Evolutionary conservation across 2,329 filamentous ascomycete species (phyloP).

Genomic region (Fusarium vanettenii): DNA sequence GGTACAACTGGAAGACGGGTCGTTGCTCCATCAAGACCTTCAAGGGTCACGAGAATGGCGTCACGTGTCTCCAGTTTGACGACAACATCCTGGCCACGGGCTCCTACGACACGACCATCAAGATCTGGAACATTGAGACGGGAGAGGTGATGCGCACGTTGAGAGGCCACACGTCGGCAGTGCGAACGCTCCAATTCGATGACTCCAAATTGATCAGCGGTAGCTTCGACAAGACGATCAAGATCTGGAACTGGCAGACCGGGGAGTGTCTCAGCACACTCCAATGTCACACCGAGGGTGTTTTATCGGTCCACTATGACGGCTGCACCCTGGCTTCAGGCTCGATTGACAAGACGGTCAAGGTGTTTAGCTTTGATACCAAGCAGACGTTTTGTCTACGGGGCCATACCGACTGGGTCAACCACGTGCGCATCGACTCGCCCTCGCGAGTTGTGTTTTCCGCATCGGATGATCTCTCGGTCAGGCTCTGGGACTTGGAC

Average conservation of each 20-base stretch:
- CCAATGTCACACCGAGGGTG: conserved; percentile 80
- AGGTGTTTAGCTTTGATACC: conserved; percentile 91
- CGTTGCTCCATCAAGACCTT: conserved; percentile 87
- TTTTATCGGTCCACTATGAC: conserved; percentile 90
- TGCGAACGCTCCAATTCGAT: conserved; percentile 92
- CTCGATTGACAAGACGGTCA: conserved; percentile 88
- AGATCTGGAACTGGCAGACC: conserved; percentile 97
- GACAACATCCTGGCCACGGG: conserved; percentile 93
- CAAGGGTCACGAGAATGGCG: conserved; percentile 85
- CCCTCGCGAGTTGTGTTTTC: conserved; percentile 88
- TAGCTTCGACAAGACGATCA: conserved; percentile 86
- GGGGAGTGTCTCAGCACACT: conserved; percentile 88
- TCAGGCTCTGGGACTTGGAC: conserved; percentile 94
- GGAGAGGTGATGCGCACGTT: conserved; percentile 89
- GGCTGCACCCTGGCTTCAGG: conserved; percentile 87
- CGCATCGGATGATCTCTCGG: conserved; percentile 91
- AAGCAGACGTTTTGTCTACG: conserved; percentile 83
- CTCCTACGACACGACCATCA: conserved; percentile 94
- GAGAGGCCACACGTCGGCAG: conserved; percentile 82
- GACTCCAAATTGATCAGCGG: conserved; percentile 92
- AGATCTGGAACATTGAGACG: conserved; percentile 94
- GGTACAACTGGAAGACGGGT: conserved; percentile 97
- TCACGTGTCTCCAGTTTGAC: conserved; percentile 70
- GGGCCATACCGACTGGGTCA: conserved; percentile 95
- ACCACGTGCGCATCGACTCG: conserved; percentile 89